phyloP scores from a whole-genome alignment of 495 filamentous ascomycete species.

The Penicillium crystallinum region DNA sequence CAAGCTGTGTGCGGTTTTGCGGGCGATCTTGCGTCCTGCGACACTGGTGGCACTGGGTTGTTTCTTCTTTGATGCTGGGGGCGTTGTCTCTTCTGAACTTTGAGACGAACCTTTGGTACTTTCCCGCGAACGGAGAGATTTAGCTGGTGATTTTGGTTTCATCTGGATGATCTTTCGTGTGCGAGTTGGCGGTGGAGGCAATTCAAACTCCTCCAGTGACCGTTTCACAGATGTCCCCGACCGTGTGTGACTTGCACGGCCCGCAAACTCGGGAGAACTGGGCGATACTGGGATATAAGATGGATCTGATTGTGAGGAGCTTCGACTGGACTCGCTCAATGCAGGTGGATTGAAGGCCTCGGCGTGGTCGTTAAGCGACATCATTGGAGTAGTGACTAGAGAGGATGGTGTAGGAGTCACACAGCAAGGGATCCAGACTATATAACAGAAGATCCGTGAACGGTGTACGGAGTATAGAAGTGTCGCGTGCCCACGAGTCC shows the following conservation, averaged over 20 bases:
- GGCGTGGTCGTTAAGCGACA: no score
- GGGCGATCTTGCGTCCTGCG: slow-evolving; percentile 83
- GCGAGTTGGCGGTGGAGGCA: slow-evolving; percentile 88
- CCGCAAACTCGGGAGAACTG: slow-evolving; percentile 42
- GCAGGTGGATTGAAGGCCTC: no score
- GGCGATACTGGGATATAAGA: slow-evolving; percentile 54
- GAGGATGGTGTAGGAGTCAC: slow-evolving; percentile 1
- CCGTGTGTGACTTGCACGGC: slow-evolving; percentile 48
- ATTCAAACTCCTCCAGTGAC: slow-evolving; percentile 55
- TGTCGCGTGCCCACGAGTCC: slow-evolving; percentile 47
- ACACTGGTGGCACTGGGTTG: slow-evolving; percentile 62
- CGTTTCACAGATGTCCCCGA: slow-evolving; percentile 49
- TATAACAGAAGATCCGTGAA: slow-evolving; percentile 15
- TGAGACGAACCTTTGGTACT: slow-evolving; percentile 26
- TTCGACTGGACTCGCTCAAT: slow-evolving; percentile 42
- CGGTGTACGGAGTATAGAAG: slow-evolving; percentile 9
- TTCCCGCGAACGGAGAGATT: slow-evolving; percentile 25
- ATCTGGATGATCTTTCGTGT: slow-evolving; percentile 98
- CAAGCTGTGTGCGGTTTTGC: slow-evolving; percentile 93
- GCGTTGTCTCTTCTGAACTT: slow-evolving; percentile 7
- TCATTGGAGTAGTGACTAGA: no score
- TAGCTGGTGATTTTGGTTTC: slow-evolving; percentile 54
- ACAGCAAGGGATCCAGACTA: not conserved
- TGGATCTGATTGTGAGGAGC: slow-evolving; percentile 40
- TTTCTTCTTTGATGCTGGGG: slow-evolving; percentile 57